These are phyloP conservation scores for Fusarium ramigenum DNA, from an alignment of 2,329 filamentous ascomycete genomes.

Conservation along the genomic window DNA sequence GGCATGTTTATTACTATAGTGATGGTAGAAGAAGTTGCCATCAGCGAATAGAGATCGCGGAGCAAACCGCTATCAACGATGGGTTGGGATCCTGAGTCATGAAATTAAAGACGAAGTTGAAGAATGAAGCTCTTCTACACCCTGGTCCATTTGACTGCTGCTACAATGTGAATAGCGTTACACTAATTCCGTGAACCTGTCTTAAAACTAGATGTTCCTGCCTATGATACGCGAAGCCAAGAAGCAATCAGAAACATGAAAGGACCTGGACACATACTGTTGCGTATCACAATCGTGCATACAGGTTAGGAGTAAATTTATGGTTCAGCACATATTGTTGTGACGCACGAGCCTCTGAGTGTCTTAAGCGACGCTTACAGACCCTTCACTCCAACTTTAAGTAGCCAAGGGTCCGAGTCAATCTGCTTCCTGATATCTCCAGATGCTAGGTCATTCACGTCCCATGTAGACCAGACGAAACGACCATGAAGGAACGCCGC, in stretches of 20 bases:
- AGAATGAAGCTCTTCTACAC: too few species aligned
- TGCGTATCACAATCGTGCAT: background rate
- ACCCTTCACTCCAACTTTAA: constrained; percentile 40
- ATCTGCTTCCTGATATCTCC: constrained; percentile 14
- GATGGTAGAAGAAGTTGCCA: background rate
- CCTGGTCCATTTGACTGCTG: too few species aligned
- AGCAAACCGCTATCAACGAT: fast-evolving
- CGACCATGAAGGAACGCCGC: constrained; percentile 57
- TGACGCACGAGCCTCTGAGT: fast-evolving
- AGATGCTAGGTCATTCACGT: constrained; percentile 55
- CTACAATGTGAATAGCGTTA: too few species aligned
- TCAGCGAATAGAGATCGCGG: background rate
- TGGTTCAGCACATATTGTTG: fast-evolving
- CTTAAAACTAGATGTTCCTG: too few species aligned
- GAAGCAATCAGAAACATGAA: background rate
- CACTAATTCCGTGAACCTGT: too few species aligned
- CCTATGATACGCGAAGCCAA: background rate
- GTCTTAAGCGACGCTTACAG: background rate
- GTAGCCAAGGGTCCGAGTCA: constrained; percentile 28
- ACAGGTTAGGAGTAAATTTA: background rate
- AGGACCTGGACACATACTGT: background rate
- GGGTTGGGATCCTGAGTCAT: too few species aligned
- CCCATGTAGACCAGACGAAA: constrained; percentile 61
- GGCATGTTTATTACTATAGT: fast-evolving
- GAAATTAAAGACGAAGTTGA: background rate